These are phyloP conservation scores for Lactifluus subvellereus DNA, from an alignment of 768 basidiomycete species.

Conservation along the genomic window DNA sequence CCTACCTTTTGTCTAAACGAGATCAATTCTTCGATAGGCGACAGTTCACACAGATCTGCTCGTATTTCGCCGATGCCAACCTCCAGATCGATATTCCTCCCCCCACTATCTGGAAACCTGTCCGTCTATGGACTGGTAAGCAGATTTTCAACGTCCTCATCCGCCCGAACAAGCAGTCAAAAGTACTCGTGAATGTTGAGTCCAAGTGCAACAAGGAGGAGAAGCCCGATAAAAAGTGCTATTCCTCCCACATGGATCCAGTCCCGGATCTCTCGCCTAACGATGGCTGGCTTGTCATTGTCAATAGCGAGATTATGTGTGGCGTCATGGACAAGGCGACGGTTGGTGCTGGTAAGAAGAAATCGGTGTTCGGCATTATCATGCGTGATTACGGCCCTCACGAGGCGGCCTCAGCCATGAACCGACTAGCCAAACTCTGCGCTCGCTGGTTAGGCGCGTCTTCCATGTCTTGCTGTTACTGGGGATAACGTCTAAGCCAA, in stretches of 20 bases:
- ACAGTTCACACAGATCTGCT: constrained; percentile 95
- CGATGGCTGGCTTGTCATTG: constrained; percentile 94
- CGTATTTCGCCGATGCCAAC: constrained; percentile 87
- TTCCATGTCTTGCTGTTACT: constrained; percentile 6
- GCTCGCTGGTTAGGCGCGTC: constrained; percentile 83
- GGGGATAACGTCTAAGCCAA: constrained; percentile 17
- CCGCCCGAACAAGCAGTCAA: constrained; percentile 81
- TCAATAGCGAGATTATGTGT: constrained; percentile 99
- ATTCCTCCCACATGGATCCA: constrained; percentile 54
- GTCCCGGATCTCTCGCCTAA: constrained; percentile 88
- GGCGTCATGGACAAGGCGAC: constrained; percentile 99
- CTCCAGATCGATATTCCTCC: constrained; percentile 94
- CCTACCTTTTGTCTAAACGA: constrained; percentile 88
- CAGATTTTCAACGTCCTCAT: constrained; percentile 98
- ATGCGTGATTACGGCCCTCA: constrained; percentile 94
- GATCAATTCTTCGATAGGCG: constrained; percentile 91
- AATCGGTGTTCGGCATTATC: constrained; percentile 97
- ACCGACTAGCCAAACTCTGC: constrained; percentile 89
- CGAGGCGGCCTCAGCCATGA: constrained; percentile 94
- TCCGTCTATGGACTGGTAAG: constrained; percentile 94
- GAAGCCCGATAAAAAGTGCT: constrained; percentile 58
- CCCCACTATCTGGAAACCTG: constrained; percentile 90
- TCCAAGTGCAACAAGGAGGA: constrained; percentile 90
- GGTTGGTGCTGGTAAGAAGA: constrained; percentile 97
- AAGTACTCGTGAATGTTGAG: constrained; percentile 91